Base-by-base conservation (phyloP, 2,329 filamentous ascomycete genomes). In the Colletotrichum spinosum region DNA sequence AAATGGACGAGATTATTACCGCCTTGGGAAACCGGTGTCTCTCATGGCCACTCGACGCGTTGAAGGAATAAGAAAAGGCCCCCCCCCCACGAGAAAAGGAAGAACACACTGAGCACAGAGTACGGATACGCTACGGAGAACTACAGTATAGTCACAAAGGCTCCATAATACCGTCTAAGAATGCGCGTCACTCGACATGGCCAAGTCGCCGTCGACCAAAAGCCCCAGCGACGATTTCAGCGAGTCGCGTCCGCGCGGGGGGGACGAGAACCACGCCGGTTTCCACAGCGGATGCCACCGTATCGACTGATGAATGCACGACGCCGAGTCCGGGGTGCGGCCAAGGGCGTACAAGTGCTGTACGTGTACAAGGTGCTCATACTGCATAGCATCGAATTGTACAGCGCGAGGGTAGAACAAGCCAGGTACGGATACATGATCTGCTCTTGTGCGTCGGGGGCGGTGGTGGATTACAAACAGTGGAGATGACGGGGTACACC, bases 391-490 rank as follows among this genome's bases (percentile, higher is more conserved):
- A 17, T 17, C 15, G 15, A 17, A 17, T 2, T 17, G 15, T 17
- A 17, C 13, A 6, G 9, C 8, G 42, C 9, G 42, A 15, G 42
- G 8, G 42, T 15, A 17, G 25, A 15, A 17, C 9, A 33, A 39
- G 17, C 51, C 37, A 48, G 50, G 44, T 55, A 25, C 25, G 3
- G 33, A 17, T 56, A 49, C 58, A 62, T 62, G 52, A 56, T 65
- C 62, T 56, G 62, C 52, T 56, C 17, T 33, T 38, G 52, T 35
- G 4, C 25, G 49, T 49, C 45, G 11, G 10, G 17, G 13, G 15
- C 15, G 56, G 62, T 62, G 62, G 62, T 62, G 62, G 62, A 45
- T 58, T 56, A 65, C 13, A 53, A 48, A 65, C 45, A 62, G 62
- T 65, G 62, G 62, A 25, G 58, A 46, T 62, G 41, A 65, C 55